A percentile compares a stretch with the other conserved stretches of the same genome.
phyloP scores from a whole-genome alignment of 2,329 filamentous ascomycete species.

The Fusarium tanahbumbuense region DNA sequence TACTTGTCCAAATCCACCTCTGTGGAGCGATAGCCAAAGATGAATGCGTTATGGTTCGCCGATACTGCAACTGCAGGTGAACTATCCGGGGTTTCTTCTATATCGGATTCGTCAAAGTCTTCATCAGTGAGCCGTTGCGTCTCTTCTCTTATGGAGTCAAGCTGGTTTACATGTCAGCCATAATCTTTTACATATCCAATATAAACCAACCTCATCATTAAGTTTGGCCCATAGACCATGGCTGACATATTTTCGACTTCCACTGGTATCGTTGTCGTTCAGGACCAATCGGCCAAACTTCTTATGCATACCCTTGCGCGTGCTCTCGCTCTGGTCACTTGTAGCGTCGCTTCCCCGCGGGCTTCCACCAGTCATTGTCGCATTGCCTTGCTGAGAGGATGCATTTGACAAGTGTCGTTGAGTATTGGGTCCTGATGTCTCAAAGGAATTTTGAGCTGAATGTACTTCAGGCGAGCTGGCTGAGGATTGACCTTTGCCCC shows the following conservation, averaged over 20 bases:
- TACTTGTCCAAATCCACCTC: slow-evolving; percentile 73
- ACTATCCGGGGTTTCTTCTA: slow-evolving; percentile 66
- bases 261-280: slow-evolving; percentile 76
- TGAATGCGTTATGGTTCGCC: slow-evolving; percentile 74
- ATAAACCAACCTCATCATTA: slow-evolving; percentile 72
- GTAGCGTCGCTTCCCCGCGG: slow-evolving; percentile 45
- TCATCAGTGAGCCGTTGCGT: slow-evolving; percentile 60
- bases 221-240: slow-evolving; percentile 82
- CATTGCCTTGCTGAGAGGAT: slow-evolving; percentile 24
- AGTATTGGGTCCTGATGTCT: slow-evolving; percentile 24
- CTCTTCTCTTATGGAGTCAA: slow-evolving; percentile 60
- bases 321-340: slow-evolving; percentile 52
- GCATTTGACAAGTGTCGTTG: slow-evolving; percentile 35
- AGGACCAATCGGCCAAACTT: slow-evolving; percentile 77
- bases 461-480: slow-evolving; percentile 49
- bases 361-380: slow-evolving; percentile 20
- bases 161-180: slow-evolving; percentile 42
- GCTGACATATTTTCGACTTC: slow-evolving; percentile 78
- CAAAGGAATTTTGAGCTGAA: slow-evolving; percentile 24
- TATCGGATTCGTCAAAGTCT: slow-evolving; percentile 65
- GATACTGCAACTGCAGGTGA: slow-evolving; percentile 52
- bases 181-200: neutral
- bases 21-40: slow-evolving; percentile 79
- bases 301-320: slow-evolving; percentile 49
- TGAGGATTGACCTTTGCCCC: slow-evolving; percentile 48